Evolutionary conservation across 2,329 filamentous ascomycete species (phyloP), one percentile per base, ranked within the genome.

Genomic region (Cladobotryum protrusum): DNA sequence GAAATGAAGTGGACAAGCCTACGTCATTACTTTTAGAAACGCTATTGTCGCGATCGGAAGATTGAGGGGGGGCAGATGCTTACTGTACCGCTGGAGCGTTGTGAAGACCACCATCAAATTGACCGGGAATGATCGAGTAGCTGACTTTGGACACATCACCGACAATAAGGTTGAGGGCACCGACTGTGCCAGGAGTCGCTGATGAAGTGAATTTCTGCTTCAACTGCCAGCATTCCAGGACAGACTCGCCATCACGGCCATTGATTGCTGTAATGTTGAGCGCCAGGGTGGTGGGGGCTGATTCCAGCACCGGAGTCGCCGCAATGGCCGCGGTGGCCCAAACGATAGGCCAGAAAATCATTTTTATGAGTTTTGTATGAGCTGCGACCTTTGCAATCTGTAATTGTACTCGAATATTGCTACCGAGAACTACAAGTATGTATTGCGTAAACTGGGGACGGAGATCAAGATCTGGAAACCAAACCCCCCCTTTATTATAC

Each of bases 221-320:
- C 39, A 76, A 55, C 50, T 71, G 66, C 72, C 72, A 76, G 65
- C 72, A 76, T 59, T 75, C 69, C 4, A 76, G 56, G 7, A 63
- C 63, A 8, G 73, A 75, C 4, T 60, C 59, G 48, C 67, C 66
- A 47, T 69, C 59, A 14, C 53, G 56, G 1, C 66, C 66, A 40
- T 57, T 58, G 20, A 75, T 52, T 15, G 71, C 66, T 4, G 72
- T 75, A 47, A 76, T 52, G 54, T 73, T 75, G 19, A 75, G 61
- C 57, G n/a, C n/a, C 15, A 11, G 29, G 20, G 43, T 9, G 29
- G 24, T 13, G 24, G 43, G n/a, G 9, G 9, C 50, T 62, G 55
- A 17, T 5, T n/a, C 11, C 13, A 40, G 14, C 35, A 37, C 35
- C 14, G 35, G 9, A n/a, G 7, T 12, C 14, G 6, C 35, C 35